Evolutionary conservation across 2,329 filamentous ascomycete species (phyloP).

Genomic region (Colletotrichum higginsianum): DNA sequence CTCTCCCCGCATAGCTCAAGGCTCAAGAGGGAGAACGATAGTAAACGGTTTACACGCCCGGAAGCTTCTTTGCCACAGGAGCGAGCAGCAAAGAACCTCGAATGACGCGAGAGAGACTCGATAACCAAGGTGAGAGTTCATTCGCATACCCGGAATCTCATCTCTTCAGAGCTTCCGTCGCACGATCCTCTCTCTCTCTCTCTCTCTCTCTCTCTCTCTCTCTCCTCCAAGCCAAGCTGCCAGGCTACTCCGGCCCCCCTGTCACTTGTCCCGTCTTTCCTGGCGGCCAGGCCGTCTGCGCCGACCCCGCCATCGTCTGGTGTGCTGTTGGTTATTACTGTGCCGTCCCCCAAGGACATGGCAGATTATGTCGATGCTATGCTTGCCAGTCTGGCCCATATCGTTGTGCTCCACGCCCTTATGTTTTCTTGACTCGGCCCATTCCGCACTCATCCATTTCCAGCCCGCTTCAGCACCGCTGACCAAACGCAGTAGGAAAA

Average conservation of each 20-base stretch:
- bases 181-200: not conserved
- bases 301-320: conserved; percentile 55
- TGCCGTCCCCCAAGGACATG: conserved; percentile 54
- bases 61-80: not conserved
- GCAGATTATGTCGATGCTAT: conserved; percentile 57
- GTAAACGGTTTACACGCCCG: not conserved
- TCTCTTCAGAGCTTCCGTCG: not conserved
- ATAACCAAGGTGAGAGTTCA: conserved; percentile 20
- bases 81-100: not conserved
- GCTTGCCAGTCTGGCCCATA: conserved; percentile 56
- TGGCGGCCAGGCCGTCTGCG: conserved; percentile 45
- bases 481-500: conserved; percentile 48
- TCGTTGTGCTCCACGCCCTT: conserved; percentile 52
- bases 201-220: not conserved
- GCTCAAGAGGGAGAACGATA: not conserved
- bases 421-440: conserved; percentile 50
- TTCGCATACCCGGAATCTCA: not conserved
- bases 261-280: conserved; percentile 44
- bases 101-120: not conserved
- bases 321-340: conserved; percentile 52
- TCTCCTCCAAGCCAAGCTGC: conserved; percentile 42
- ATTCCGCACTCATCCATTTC: conserved; percentile 54
- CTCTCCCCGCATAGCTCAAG: not conserved
- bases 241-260: conserved; percentile 52
- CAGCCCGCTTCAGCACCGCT: conserved; percentile 58